Conservation (phyloP, 345 rosid genomes). For the Iberis pinnata region DNA sequence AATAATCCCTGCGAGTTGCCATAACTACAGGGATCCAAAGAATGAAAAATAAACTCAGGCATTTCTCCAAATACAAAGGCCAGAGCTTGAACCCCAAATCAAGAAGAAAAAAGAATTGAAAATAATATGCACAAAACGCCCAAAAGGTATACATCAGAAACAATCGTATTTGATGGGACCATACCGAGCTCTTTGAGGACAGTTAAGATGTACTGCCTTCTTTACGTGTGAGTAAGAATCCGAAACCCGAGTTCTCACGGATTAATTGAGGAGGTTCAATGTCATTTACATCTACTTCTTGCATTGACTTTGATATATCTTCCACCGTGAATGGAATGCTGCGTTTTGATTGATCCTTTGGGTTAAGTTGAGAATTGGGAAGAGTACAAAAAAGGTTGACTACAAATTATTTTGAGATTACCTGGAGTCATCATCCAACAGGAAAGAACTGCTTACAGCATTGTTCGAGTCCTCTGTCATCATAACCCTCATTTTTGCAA, state of each 20-base stretch:
- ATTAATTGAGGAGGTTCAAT: too few species aligned
- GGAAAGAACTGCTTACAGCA: conserved; percentile 91
- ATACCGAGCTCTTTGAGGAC: neutral
- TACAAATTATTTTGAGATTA: conserved; percentile 17
- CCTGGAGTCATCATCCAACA: conserved; percentile 98
- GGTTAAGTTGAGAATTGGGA: conserved; percentile 13
- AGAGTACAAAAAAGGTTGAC: neutral
- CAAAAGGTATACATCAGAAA: conserved; percentile 17
- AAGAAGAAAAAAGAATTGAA: conserved; percentile 23
- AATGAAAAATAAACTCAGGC: too few species aligned
- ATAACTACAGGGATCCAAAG: conserved; percentile 35
- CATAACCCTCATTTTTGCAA: conserved; percentile 87
- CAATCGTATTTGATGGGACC: conserved; percentile 12
- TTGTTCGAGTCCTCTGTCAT: conserved; percentile 96
- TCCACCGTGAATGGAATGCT: too few species aligned
- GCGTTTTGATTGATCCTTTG: conserved; percentile 27
- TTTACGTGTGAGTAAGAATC: conserved; percentile 75
- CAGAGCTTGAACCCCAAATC: conserved; percentile 26
- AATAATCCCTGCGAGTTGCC: conserved; percentile 30
- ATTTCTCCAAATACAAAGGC: conserved; percentile 31
- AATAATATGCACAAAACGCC: conserved; percentile 28
- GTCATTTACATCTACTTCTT: too few species aligned
- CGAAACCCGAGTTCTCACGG: conserved; percentile 90
- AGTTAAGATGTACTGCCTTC: conserved; percentile 34
- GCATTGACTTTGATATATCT: too few species aligned